Conservation (phyloP, 495 filamentous ascomycete species). For the Echria macrotheca region DNA sequence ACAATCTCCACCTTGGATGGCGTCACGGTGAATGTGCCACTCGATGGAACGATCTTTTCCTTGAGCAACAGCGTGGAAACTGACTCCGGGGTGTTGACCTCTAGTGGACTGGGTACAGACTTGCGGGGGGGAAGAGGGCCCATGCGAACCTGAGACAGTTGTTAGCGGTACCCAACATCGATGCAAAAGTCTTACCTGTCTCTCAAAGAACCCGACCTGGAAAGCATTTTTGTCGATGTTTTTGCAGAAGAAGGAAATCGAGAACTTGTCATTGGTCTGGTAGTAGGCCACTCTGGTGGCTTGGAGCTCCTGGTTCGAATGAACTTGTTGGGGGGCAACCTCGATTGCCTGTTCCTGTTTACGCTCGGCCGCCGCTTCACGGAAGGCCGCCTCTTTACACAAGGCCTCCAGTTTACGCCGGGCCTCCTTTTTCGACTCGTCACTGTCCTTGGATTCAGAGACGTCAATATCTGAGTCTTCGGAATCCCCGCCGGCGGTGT, state of each 20-base stretch:
- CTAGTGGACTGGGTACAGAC: conserved; percentile 19
- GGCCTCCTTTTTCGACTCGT: too few relatives aligned
- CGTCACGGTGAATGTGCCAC: conserved; percentile 59
- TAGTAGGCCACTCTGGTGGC: too few relatives aligned
- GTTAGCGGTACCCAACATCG: background rate
- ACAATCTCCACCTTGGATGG: conserved; percentile 80
- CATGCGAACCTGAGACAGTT: conserved; percentile 20
- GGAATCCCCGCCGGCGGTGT: too few relatives aligned
- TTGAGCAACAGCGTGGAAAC: conserved; percentile 64
- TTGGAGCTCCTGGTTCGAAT: too few relatives aligned
- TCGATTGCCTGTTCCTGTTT: too few relatives aligned
- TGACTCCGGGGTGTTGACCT: conserved; percentile 24
- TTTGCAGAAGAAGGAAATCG: conserved; percentile 35
- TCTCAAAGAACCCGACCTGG: conserved; percentile 20
- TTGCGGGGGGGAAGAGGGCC: conserved; percentile 23
- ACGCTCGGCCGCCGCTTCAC: too few relatives aligned
- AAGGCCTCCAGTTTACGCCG: too few relatives aligned
- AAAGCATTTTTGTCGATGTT: conserved; percentile 32
- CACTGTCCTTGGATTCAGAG: too few relatives aligned
- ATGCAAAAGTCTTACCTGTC: conserved; percentile 20
- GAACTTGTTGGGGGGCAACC: too few relatives aligned
- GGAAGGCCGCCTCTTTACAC: too few relatives aligned
- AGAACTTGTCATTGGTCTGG: conserved; percentile 32
- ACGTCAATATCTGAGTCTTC: too few relatives aligned
- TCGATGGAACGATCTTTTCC: conserved; percentile 54